These are phyloP conservation scores for Echria macrotheca DNA, from an alignment of 495 filamentous ascomycete species.

Conservation along the genomic window DNA sequence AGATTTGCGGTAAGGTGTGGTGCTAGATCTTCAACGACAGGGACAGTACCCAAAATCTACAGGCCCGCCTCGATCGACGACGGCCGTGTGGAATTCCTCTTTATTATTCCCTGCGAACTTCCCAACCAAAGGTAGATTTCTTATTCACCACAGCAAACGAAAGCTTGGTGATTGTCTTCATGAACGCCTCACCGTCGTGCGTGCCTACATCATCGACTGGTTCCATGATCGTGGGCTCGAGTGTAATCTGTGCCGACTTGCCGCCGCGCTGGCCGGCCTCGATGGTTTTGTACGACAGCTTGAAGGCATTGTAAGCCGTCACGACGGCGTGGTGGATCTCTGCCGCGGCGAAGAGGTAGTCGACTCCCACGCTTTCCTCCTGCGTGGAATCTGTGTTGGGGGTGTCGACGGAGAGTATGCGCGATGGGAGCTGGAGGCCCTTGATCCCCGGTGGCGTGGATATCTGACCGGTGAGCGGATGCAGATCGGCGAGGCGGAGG, in stretches of 20 bases:
- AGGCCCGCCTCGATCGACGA: no score
- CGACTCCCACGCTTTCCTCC: constrained; percentile 24
- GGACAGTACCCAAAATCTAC: no score
- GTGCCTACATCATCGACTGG: no score
- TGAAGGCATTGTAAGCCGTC: constrained; percentile 32
- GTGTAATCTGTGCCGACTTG: constrained; percentile 34
- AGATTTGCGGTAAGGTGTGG: no score
- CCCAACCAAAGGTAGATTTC: neutral
- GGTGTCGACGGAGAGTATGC: constrained; percentile 14
- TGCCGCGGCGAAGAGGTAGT: constrained; percentile 43
- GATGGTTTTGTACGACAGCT: constrained; percentile 38
- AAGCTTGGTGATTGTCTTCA: neutral
- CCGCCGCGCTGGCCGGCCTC: constrained; percentile 41
- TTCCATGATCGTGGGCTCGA: no score
- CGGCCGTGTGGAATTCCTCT: no score
- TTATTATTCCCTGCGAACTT: neutral
- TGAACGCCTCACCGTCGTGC: neutral
- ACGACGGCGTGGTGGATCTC: constrained; percentile 37
- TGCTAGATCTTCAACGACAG: no score
- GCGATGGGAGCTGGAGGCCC: constrained; percentile 32
- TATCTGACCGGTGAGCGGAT: constrained; percentile 29
- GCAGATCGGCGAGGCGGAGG: constrained; percentile 30
- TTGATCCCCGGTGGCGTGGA: constrained; percentile 30
- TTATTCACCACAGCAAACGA: neutral
- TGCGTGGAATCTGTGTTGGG: neutral